Conservation (phyloP, 1,139 yeast species). For the Eremothecium cymbalariae region DNA sequence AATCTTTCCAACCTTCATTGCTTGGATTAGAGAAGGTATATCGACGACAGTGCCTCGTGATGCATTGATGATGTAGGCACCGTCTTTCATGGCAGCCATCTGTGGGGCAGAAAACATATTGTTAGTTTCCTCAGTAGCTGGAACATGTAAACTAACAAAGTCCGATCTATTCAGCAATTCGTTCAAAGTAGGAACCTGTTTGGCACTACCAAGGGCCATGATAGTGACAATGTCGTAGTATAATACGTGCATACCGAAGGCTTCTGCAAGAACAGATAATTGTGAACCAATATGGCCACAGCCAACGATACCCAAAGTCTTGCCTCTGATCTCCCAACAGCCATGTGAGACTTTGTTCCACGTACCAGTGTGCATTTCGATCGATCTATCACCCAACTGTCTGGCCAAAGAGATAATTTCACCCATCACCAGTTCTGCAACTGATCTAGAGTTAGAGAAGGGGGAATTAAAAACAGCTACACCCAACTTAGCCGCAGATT, state of each 20-base stretch:
- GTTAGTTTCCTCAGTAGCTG: slow-evolving; percentile 88
- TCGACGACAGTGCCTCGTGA: slow-evolving; percentile 98
- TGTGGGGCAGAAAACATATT: slow-evolving; percentile 85
- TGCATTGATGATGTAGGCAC: slow-evolving; percentile 89
- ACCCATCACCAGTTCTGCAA: slow-evolving; percentile 94
- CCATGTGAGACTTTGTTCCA: slow-evolving; percentile 95
- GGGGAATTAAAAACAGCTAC: slow-evolving; percentile 98
- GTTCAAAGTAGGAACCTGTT: slow-evolving; percentile 78
- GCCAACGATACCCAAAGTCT: slow-evolving; percentile 93
- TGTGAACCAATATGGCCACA: slow-evolving; percentile 99
- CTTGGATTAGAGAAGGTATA: slow-evolving; percentile 85
- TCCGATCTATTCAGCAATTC: slow-evolving; percentile 77
- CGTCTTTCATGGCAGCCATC: slow-evolving; percentile 93
- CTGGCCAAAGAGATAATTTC: slow-evolving; percentile 91
- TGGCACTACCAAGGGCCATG: slow-evolving; percentile 96
- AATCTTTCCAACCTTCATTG: slow-evolving; percentile 85
- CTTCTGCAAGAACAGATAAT: slow-evolving; percentile 91
- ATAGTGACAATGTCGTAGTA: slow-evolving; percentile 89
- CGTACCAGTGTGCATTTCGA: slow-evolving; percentile 91
- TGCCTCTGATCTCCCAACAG: slow-evolving; percentile 99
- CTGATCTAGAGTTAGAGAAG: slow-evolving; percentile 96
- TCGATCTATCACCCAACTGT: slow-evolving; percentile 94
- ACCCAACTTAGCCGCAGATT: slow-evolving; percentile 86
- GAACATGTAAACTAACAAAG: slow-evolving; percentile 89
- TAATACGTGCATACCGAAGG: slow-evolving; percentile 95